These are phyloP conservation scores for Chaetomiaceae sp. DNA, from an alignment of 2,329 filamentous ascomycete species.

Conservation along the genomic window DNA sequence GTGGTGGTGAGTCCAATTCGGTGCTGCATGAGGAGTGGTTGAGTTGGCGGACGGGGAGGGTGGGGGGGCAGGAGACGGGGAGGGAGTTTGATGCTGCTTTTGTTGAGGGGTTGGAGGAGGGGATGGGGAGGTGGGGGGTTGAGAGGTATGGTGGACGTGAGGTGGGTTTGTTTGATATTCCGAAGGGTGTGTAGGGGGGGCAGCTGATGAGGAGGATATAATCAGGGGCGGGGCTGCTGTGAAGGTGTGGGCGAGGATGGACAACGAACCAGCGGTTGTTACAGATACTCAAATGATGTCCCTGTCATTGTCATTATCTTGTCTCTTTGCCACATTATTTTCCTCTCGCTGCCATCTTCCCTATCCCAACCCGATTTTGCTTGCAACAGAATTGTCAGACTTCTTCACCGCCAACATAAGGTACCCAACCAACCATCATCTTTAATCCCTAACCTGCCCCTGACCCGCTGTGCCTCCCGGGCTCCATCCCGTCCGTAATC, in stretches of 20 bases:
- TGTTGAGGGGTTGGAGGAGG: constrained; percentile 32
- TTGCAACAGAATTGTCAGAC: no score
- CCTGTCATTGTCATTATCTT: no score
- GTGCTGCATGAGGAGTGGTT: constrained; percentile 46
- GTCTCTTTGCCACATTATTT: no score
- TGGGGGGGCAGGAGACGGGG: constrained; percentile 34
- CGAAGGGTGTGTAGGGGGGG: neutral
- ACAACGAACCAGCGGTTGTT: no score
- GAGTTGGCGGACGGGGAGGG: constrained; percentile 38
- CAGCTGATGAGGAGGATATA: neutral
- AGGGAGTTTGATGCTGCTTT: constrained; percentile 36
- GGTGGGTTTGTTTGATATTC: constrained; percentile 19
- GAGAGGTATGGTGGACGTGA: constrained; percentile 35
- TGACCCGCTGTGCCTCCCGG: constrained; percentile 1
- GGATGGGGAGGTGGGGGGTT: constrained; percentile 36
- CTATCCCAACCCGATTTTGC: no score
- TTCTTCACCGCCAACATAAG: no score
- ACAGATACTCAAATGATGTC: no score
- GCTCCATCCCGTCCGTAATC: constrained; percentile 13
- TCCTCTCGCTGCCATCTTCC: no score
- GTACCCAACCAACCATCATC: neutral
- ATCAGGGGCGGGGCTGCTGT: neutral
- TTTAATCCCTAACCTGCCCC: neutral
- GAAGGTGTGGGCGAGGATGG: no score
- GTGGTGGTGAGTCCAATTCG: no score